A percentile compares a stretch with the other conserved stretches of the same genome.
These are phyloP conservation scores for Vaccinium darrowii DNA, from an alignment of 148 eudicot species.

Conservation along the genomic window DNA sequence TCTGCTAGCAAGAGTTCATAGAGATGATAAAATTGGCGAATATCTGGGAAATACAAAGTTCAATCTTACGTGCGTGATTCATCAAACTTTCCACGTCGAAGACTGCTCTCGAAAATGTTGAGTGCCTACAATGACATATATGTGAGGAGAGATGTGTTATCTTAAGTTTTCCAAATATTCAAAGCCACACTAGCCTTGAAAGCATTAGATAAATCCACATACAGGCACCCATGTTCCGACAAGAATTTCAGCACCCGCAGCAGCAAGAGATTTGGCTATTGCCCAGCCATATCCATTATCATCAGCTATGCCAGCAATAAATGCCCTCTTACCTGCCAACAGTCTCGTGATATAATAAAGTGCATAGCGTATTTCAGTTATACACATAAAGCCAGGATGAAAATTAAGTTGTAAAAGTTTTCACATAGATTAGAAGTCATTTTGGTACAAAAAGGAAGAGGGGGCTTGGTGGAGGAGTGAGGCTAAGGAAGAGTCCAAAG, in stretches of 20 bases:
- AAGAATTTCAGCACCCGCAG: slow-evolving; percentile 99
- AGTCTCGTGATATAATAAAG: background rate
- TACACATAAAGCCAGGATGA: no score
- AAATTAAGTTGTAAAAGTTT: background rate
- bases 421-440: background rate
- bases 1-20: background rate
- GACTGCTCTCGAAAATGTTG: slow-evolving; percentile 88
- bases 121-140: slow-evolving; percentile 55
- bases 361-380: background rate
- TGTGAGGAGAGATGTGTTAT: slow-evolving; percentile 9
- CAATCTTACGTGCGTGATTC: slow-evolving; percentile 80
- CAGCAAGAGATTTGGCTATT: slow-evolving; percentile 95
- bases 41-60: background rate
- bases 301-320: slow-evolving; percentile 95
- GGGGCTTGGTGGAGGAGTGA: background rate
- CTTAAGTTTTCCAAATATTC: background rate
- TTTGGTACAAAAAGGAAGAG: background rate
- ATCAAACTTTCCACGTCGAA: slow-evolving; percentile 92
- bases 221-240: slow-evolving; percentile 99
- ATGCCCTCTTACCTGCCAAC: slow-evolving; percentile 85
- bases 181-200: slow-evolving; percentile 6
- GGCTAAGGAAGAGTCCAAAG: background rate
- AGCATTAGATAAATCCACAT: slow-evolving; percentile 28
- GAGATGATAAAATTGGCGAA: background rate
- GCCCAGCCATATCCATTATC: slow-evolving; percentile 99